Evolutionary conservation across 2,329 filamentous ascomycete genomes (phyloP), one percentile per base, ranked within the genome.

Genomic region (Pseudogymnoascus sp.): DNA sequence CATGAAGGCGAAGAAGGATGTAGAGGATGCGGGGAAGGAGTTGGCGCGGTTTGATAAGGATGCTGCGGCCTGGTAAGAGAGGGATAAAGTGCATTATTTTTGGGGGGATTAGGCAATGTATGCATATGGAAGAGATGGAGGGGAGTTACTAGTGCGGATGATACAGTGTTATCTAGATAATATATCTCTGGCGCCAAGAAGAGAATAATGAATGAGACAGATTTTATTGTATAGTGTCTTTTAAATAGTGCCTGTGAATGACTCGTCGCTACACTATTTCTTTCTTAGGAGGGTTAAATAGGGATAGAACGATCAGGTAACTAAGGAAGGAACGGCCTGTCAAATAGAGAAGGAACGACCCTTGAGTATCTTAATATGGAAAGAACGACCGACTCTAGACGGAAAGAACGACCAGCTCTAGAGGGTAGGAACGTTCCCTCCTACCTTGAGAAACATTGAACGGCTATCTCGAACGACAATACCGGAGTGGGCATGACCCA

Each of bases 1-100:
- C 4, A 99, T 99, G 94, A 99, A 99, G 82, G 93, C 93, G 33
- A 96, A 97, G 83, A 99, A 99, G 80, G 94, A 99, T 74, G 87
- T 97, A 40, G 93, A 97, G 75, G 94, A 99, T 77, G 88, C 88
- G 1, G 91, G 92, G 63, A 95, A 91, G 78, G 94, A 99, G 75
- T 76, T 99, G 70, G 84, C 84, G 69, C 81, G 94, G 70, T 99
- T 99, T 76, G 94, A 99, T 77, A 84, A 86, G 67, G 92, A 96
- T 76, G 84, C 86, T 70, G 87, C 89, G 63, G 84, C 90, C 65
- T 74, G 72, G 72, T 74, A 62, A 56, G 14, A 56, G 28, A 56
- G 28, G 50, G 16, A 56, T 56, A 33, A 33, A 1, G 10, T 18
- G 28, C 28, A 56, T 56, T 33, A 4, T 28, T 44, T 56, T 33